Conservation (phyloP, 179 eudicot genomes). For the Dionaea muscipula region DNA sequence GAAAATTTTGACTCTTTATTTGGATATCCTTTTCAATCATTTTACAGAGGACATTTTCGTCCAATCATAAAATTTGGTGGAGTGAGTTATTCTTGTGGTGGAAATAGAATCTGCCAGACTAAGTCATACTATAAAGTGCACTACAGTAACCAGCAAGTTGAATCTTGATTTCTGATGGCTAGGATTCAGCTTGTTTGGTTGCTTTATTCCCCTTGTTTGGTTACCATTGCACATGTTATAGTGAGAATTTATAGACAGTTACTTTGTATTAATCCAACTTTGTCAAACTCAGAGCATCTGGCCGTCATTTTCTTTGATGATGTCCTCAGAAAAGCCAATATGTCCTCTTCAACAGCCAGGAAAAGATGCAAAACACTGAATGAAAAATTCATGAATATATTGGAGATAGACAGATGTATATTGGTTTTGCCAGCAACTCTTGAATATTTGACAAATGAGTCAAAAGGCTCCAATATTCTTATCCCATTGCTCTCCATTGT, state of each 20-base stretch:
- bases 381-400: conserved; percentile 93
- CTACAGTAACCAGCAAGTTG: no score
- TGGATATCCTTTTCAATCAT: no score
- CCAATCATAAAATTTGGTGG: no score
- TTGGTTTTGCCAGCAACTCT: conserved; percentile 70
- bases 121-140: no score
- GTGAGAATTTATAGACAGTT: conserved; percentile 7
- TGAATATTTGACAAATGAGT: conserved; percentile 65
- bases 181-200: no score
- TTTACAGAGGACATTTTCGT: no score
- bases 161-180: no score
- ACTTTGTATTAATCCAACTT: conserved; percentile 75
- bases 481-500: conserved; percentile 96
- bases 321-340: conserved; percentile 64
- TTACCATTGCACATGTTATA: no score
- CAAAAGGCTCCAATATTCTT: conserved; percentile 93
- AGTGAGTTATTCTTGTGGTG: no score
- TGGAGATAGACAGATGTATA: conserved; percentile 61
- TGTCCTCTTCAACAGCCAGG: conserved; percentile 91
- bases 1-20: no score
- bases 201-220: no score
- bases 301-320: conserved; percentile 75
- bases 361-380: conserved; percentile 86
- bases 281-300: conserved; percentile 89
- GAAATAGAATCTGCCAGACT: no score